Percentiles rank a stretch among this genome's conserved stretches.
phyloP scores from a whole-genome alignment of 176 grass and related monocot species.

The Dactylis glomerata region DNA sequence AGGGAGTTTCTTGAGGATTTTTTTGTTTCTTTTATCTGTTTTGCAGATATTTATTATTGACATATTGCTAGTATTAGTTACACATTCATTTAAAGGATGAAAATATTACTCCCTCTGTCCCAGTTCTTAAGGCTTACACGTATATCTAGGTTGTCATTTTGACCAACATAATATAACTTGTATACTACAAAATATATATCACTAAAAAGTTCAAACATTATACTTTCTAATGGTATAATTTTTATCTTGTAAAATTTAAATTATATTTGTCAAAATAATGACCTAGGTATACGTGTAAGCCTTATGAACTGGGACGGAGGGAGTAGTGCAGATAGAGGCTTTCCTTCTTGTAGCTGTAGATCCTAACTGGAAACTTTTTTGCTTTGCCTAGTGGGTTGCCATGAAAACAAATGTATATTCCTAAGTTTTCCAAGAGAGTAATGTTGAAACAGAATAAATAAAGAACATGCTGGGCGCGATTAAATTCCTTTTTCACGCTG shows the following conservation, averaged over 20 bases:
- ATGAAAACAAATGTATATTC: background rate
- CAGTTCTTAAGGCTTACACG: too few species aligned
- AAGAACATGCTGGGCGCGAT: background rate
- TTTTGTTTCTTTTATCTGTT: background rate
- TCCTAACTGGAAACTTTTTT: background rate
- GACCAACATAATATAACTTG: too few species aligned
- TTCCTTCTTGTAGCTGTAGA: background rate
- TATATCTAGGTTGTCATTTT: too few species aligned
- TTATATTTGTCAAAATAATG: too few species aligned
- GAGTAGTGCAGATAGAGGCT: background rate
- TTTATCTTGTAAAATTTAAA: too few species aligned
- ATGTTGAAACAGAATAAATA: background rate
- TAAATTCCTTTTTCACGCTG: too few species aligned
- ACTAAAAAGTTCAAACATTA: too few species aligned
- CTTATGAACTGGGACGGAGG: too few species aligned
- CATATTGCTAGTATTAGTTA: constrained; percentile 35
- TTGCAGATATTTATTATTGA: constrained; percentile 17
- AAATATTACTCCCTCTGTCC: too few species aligned
- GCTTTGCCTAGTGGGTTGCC: background rate
- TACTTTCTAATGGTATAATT: too few species aligned
- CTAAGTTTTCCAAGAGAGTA: background rate
- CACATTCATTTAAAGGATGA: constrained; percentile 31
- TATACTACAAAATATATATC: too few species aligned
- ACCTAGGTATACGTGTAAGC: too few species aligned
- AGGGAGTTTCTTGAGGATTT: constrained; percentile 9